Base-by-base conservation (phyloP, 1,284 basidiomycete species). In the Rhodotorula sp. region DNA sequence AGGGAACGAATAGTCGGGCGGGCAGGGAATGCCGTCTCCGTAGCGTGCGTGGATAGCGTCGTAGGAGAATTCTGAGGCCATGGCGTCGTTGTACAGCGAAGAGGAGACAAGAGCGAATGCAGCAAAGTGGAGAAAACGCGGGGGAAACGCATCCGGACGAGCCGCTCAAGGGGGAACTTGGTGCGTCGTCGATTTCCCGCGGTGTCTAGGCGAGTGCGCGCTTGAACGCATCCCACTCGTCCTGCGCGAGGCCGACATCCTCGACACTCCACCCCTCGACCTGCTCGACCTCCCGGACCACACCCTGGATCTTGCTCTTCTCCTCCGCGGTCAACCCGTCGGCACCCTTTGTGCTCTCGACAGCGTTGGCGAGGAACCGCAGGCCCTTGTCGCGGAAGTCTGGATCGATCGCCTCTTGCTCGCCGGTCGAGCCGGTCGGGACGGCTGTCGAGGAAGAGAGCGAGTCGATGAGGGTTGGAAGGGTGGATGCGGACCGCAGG, bases 371-470 rank as follows among this genome's bases (percentile, higher is more conserved):
- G 20, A 85, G 80, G 60, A 81, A 88, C 83, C 87, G 84, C 24
- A 90, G 77, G 0, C 88, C 83, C 78, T 93, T 93, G 80, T 94
- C 92, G 77, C 89, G 87, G 69, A 89, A 90, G 76, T 94, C 91
- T 7, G 82, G 77, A 79, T 96, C 94, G 11, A 82, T 82, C 30
- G 86, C 86, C n/a, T 57, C 44, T 54, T 81, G 79, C 75, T 90
- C 89, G 10, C 89, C 91, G 72, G 91, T 87, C 5, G 83, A 82
- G 0, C 89, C 89, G 62, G 86, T 83, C 4, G 88, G 88, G 40
- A 75, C 61, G 52, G 73, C 76, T 5, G 70, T 65, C 15, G 73
- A 55, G 8, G 74, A 64, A 13, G 74, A 64, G 13, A 75, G 64
- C 26, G 70, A 67, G 48, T 67, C 59, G 28, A 76, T 61, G 22